Conservation (phyloP, 1,284 basidiomycete species). For the Meripilus lineatus region DNA sequence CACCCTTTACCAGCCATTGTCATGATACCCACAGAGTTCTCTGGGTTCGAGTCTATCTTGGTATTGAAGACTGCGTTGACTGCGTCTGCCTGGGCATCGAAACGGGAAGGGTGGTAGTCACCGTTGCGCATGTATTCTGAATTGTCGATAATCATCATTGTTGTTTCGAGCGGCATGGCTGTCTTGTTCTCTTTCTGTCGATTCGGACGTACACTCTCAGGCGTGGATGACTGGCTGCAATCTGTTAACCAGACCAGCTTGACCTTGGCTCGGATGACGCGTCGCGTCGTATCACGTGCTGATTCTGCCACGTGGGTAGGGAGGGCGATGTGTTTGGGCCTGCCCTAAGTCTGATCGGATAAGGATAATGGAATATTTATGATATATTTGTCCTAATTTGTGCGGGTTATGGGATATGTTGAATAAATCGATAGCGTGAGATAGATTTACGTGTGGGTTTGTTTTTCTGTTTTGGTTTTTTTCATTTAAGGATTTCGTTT, state of each 20-base stretch:
- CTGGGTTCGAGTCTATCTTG: slow-evolving; percentile 94
- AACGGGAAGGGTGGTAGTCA: slow-evolving; percentile 85
- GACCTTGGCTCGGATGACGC: slow-evolving; percentile 11
- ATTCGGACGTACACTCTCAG: slow-evolving; percentile 1
- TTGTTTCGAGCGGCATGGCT: slow-evolving; percentile 91
- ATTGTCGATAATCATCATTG: slow-evolving; percentile 91
- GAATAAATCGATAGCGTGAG: no score
- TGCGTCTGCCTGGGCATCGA: slow-evolving; percentile 90
- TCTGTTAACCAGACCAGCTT: neutral
- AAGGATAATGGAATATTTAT: slow-evolving; percentile 19
- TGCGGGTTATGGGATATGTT: no score
- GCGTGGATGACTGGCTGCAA: neutral
- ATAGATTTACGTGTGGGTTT: no score
- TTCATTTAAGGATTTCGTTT: no score
- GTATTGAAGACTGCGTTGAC: slow-evolving; percentile 89
- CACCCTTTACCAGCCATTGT: slow-evolving; percentile 95
- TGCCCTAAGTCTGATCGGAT: slow-evolving; percentile 32
- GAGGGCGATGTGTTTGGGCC: slow-evolving; percentile 10
- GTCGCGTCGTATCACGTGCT: slow-evolving; percentile 8
- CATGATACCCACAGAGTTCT: slow-evolving; percentile 97
- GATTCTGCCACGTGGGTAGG: neutral
- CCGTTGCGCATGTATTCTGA: slow-evolving; percentile 97
- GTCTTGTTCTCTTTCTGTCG: no score
- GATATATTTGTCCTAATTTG: no score
- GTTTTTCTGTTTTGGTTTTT: no score